Base-by-base conservation (phyloP, 2,329 filamentous ascomycete genomes). In the Sclerotinia borealis region DNA sequence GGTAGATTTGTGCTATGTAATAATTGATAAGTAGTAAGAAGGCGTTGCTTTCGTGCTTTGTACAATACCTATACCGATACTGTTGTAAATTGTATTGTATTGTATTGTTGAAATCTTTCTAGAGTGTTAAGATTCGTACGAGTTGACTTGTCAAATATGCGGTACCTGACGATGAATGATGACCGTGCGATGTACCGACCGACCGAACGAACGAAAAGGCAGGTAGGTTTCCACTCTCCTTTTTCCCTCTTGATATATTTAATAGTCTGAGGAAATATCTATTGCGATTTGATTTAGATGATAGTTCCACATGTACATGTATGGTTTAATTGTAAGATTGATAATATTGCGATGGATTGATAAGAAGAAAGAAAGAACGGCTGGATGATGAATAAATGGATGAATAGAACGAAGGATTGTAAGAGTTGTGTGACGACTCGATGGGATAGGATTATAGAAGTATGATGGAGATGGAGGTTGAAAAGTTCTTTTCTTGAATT, bases 141-240 rank as follows among this genome's bases (percentile, higher is more conserved):
- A 63, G 55, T 45, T 61, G 62, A 63, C 55, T 62, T 51, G 50
- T 61, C 59, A 62, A 48, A 58, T 50, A 64, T 61, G 59, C 59
- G 59, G 59, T 61, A 61, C 59, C 59, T 61, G 59, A 61, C 59
- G 59, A 55, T 61, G 37, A 55, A 61, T 55, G 59, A 61, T 55
- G 48, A 61, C 59, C 59, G 59, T 61, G 59, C 59, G 59, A 61
- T 61, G 39, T 56, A 56, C 49, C 49, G 59, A 47, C 25, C 43
- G 39, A 22, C 47, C 15, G 59, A 54, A 45, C 25, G 37, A n/a
- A n/a, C n/a, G n/a, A n/a, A n/a, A n/a, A 43, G 25, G 39, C n/a
- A 43, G 27, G 36, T 54, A 17, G 50, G 50, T 52, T 52, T 41
- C 51, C 51, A 55, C 51, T 41, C 19, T 55, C 15, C 49, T 22